Evolutionary conservation across 139 green algal genomes (phyloP), one percentile per base, ranked within the genome.

Genomic region (Chlamydomonas sp.): DNA sequence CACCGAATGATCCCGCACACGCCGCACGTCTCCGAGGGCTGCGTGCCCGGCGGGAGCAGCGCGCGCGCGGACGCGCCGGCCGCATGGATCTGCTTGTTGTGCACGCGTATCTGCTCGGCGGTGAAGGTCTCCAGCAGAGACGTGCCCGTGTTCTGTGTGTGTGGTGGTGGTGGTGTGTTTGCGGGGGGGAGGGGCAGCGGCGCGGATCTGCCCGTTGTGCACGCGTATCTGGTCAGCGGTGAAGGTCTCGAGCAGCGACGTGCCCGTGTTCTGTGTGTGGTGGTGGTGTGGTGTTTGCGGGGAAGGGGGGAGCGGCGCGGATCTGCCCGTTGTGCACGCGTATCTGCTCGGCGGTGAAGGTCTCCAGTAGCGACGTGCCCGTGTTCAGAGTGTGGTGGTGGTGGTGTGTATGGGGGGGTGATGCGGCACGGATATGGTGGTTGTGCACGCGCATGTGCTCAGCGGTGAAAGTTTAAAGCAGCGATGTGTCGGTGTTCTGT

Each of bases 201-300:
- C 36, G 1, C 78, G 76, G 28, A 89, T 81, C 6, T 69, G 65
- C 5, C 79, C 63, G 24, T 96, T 71, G 78, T 97, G 92, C 10
- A 67, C 39, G 24, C 78, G 50, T 50, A 98, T 96, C 81, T 95
- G 79, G 39, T 87, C 59, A 1, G 72, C 65, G 5, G 58, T 85
- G 68, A 99, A 96, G 16, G 84, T 90, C 81, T 99, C 94, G 57
- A 97, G 69, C 65, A 99, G 80, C 0, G 84, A 93, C 5, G 92
- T 97, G 35, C 89, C 90, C 6, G 78, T 83, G 70, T 88, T 85
- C 82, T 87, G 75, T 50, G n/a, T n/a, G n/a, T n/a, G n/a, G n/a
- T n/a, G n/a, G n/a, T n/a, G n/a, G n/a, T n/a, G n/a, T n/a, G n/a
- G n/a, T n/a, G n/a, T n/a, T n/a, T n/a, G n/a, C n/a, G 24, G 24